phyloP scores from a whole-genome alignment of 768 basidiomycete species.

The Tremella yokohamensis region DNA sequence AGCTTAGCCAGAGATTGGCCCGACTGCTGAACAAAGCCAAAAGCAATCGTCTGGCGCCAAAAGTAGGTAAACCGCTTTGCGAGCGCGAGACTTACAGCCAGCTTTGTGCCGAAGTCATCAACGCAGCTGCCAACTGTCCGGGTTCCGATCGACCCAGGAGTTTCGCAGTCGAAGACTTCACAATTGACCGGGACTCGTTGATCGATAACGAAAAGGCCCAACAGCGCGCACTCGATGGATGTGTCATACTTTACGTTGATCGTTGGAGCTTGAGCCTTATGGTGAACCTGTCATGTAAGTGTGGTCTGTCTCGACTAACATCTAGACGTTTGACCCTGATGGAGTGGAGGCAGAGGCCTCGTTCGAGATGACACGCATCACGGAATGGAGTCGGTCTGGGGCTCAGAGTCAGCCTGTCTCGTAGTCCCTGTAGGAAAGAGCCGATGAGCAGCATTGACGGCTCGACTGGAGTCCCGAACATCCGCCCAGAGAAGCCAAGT shows the following conservation, averaged over 20 bases:
- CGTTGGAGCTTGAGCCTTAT: constrained; percentile 9
- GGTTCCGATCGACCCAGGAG: constrained; percentile 5
- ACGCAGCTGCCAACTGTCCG: constrained; percentile 4
- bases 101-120: constrained; percentile 12
- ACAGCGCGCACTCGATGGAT: constrained; percentile 5
- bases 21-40: neutral
- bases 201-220: neutral
- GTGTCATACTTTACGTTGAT: constrained; percentile 26
- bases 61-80: neutral
- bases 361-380: neutral
- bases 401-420: too few relatives aligned
- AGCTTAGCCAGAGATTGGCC: neutral
- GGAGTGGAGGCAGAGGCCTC: constrained; percentile 1
- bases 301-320: neutral
- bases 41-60: neutral
- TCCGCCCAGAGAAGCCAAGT: too few relatives aligned
- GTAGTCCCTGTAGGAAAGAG: too few relatives aligned
- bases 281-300: constrained; percentile 10
- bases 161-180: neutral
- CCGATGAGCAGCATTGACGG: too few relatives aligned
- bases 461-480: too few relatives aligned
- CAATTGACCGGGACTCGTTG: neutral
- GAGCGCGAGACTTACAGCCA: neutral
- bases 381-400: neutral
- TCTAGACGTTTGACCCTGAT: neutral